phyloP scores from a whole-genome alignment of 2,329 filamentous ascomycete genomes.

The Colletotrichum agaves region DNA sequence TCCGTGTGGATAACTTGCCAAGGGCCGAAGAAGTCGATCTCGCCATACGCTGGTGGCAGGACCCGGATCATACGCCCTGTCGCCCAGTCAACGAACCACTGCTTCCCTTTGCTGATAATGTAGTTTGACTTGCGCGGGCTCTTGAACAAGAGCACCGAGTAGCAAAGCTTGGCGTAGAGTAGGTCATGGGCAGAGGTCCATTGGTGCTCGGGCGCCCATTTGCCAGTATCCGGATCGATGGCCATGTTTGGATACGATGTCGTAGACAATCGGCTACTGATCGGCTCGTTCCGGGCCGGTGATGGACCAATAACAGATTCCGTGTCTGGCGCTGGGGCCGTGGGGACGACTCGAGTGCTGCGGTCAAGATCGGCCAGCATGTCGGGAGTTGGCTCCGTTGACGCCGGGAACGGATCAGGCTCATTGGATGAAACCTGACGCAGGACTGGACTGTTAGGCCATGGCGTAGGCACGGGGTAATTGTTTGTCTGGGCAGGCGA shows the following conservation, averaged over 20 bases:
- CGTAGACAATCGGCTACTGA: constrained; percentile 54
- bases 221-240: constrained; percentile 60
- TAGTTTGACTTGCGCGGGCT: constrained; percentile 68
- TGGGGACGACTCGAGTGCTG: background rate
- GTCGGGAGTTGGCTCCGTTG: constrained; percentile 31
- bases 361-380: constrained; percentile 5
- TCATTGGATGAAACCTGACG: constrained; percentile 17
- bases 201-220: constrained; percentile 66
- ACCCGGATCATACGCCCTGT: constrained; percentile 66
- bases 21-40: constrained; percentile 59
- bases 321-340: constrained; percentile 17
- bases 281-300: constrained; percentile 33
- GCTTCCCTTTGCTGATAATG: constrained; percentile 65
- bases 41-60: constrained; percentile 64
- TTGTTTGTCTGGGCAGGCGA: constrained; percentile 43
- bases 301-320: constrained; percentile 35
- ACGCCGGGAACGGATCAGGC: constrained; percentile 23
- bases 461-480: constrained; percentile 34
- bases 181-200: constrained; percentile 68
- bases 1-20: constrained; percentile 63
- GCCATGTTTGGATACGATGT: constrained; percentile 58
- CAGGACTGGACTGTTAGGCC: constrained; percentile 25
- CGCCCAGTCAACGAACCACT: constrained; percentile 69
- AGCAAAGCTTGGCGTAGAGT: constrained; percentile 69
- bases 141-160: constrained; percentile 66